Percentiles rank a stretch among this genome's conserved stretches.
Conservation (phyloP, 2,329 filamentous ascomycete genomes). For the Hypoxylon sp. region DNA sequence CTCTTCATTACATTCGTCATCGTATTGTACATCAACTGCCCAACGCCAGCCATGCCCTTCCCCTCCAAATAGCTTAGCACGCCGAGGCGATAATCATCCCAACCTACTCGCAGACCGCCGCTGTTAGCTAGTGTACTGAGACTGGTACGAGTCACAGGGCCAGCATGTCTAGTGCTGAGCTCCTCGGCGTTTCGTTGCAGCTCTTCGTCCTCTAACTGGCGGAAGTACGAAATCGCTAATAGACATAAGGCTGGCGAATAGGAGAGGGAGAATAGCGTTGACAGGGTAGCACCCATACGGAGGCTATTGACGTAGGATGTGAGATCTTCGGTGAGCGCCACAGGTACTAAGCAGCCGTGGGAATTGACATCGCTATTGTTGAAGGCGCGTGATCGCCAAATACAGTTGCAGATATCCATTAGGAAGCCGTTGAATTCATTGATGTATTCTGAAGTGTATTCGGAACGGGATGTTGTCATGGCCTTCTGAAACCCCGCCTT, state of each 20-base stretch:
- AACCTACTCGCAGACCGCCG: constrained; percentile 76
- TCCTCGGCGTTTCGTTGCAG: constrained; percentile 56
- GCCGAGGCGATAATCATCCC: constrained; percentile 82
- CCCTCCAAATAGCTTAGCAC: constrained; percentile 77
- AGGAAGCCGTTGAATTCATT: constrained; percentile 85
- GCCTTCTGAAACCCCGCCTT: constrained; percentile 79
- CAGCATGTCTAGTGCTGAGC: constrained; percentile 69
- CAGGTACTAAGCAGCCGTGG: constrained; percentile 67
- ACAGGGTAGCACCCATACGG: constrained; percentile 63
- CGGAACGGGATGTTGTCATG: constrained; percentile 47
- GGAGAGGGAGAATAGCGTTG: constrained; percentile 70
- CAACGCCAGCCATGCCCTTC: constrained; percentile 75
- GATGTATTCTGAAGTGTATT: constrained; percentile 72
- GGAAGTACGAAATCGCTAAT: constrained; percentile 69
- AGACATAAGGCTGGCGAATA: constrained; percentile 70
- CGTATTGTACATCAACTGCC: constrained; percentile 82
- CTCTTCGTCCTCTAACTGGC: constrained; percentile 70
- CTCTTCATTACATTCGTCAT: constrained; percentile 79
- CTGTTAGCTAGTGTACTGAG: constrained; percentile 73
- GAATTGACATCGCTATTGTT: constrained; percentile 74
- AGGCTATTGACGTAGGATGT: constrained; percentile 65
- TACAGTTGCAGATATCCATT: constrained; percentile 87
- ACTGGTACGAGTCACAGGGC: constrained; percentile 78
- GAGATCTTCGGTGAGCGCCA: constrained; percentile 62
- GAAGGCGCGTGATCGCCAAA: constrained; percentile 84